These are phyloP conservation scores for Aphanoascus verrucosus DNA, from an alignment of 2,329 filamentous ascomycete species.

Conservation along the genomic window DNA sequence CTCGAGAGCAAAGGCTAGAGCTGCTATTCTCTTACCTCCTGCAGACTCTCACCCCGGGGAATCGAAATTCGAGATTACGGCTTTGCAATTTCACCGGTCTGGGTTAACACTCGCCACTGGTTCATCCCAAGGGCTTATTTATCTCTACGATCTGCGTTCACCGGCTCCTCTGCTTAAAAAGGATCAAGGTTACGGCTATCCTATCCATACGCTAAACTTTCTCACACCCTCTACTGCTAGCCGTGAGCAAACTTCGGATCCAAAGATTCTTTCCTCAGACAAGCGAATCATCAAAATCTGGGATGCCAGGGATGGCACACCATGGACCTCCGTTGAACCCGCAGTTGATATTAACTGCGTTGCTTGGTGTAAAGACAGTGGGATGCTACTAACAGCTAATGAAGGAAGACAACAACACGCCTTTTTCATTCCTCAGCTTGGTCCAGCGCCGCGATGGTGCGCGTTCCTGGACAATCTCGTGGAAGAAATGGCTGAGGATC, in stretches of 20 bases:
- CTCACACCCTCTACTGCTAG: slow-evolving; percentile 55
- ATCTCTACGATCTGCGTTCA: slow-evolving; percentile 84
- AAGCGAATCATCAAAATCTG: slow-evolving; percentile 96
- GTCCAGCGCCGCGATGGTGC: slow-evolving; percentile 90
- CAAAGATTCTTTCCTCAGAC: slow-evolving; percentile 81
- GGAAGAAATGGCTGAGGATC: slow-evolving; percentile 91
- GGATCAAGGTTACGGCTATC: slow-evolving; percentile 90
- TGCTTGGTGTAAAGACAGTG: slow-evolving; percentile 80
- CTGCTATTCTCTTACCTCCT: slow-evolving; percentile 58
- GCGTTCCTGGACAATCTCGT: slow-evolving; percentile 94
- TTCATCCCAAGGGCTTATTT: slow-evolving; percentile 75
- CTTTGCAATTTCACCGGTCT: slow-evolving; percentile 72
- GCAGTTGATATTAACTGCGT: slow-evolving; percentile 91
- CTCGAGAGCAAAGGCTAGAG: slow-evolving; percentile 66
- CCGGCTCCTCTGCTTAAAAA: slow-evolving; percentile 78
- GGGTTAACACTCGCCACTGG: slow-evolving; percentile 79
- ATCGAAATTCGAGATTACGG: slow-evolving; percentile 58
- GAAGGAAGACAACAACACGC: slow-evolving; percentile 91
- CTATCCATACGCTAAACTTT: slow-evolving; percentile 72
- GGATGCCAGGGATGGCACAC: slow-evolving; percentile 69
- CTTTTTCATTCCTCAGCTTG: slow-evolving; percentile 89
- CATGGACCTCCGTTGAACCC: slow-evolving; percentile 94
- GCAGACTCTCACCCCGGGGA: slow-evolving; percentile 31
- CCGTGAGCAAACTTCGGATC: slow-evolving; percentile 55
- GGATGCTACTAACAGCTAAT: slow-evolving; percentile 94